Evolutionary conservation across 148 eudicot genomes (phyloP), one percentile per base, ranked within the genome.

Genomic region (Amaranthus hypochondriacus): DNA sequence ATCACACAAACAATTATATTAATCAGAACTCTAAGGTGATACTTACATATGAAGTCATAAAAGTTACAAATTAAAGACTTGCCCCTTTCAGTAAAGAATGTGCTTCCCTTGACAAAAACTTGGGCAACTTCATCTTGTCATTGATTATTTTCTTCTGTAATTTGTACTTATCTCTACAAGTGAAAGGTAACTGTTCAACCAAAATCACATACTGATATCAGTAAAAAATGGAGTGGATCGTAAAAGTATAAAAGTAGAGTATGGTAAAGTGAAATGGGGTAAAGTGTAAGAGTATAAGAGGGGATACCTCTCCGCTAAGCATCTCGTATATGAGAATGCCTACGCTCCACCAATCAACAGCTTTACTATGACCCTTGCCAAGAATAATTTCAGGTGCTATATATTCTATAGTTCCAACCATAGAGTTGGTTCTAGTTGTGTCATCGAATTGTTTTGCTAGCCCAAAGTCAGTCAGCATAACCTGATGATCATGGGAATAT

Each of bases 1-100:
- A 72, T 56, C 48, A 11, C 51, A 7, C 70, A 57, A 15, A 42
- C 6, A 10, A 50, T 28, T 28, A 28, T 28, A 28, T 28, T 28
- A 28, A n/a, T n/a, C n/a, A 28, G 0, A 28, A 28, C 39, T 28
- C 39, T 28, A 28, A n/a, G n/a, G n/a, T n/a, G n/a, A n/a, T n/a
- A n/a, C n/a, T n/a, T n/a, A n/a, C n/a, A n/a, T n/a, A n/a, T n/a
- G 5, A 51, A 3, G 11, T 3, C n/a, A 51, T 51, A 42, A 5
- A 71, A 47, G 42, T 55, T 42, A 5, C 2, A 3, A 28, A 1
- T 55, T 6, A 53, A 55, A 10, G 6, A 15, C 59, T 64, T 90
- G 90, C 97, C 88, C 87, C 92, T 92, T 92, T 92, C 73, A 89
- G 56, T 56, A 93, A 75, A 57, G 93, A 89, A 83, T 89, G 96